Percentiles rank a stretch among this genome's conserved stretches.
Evolutionary conservation across 306 rosid genomes (phyloP).

Genomic region (Cicer judaicum): DNA sequence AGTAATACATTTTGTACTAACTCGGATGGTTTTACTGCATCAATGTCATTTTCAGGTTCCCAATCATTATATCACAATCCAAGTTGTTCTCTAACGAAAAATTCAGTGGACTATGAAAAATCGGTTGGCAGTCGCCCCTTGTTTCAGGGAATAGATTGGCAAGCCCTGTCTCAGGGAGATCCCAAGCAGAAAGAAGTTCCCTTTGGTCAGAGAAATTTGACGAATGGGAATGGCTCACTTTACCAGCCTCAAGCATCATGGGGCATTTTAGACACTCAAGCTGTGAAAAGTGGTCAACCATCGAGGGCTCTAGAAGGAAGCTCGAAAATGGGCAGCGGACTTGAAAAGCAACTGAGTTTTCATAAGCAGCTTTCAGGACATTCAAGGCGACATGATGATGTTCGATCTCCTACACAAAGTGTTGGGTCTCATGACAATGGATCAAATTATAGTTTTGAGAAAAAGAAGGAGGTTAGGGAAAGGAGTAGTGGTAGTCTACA

Average conservation of each 20-base stretch:
- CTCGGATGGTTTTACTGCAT: constrained; percentile 93
- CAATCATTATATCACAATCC: constrained; percentile 94
- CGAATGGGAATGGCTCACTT: constrained; percentile 68
- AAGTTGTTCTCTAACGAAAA: constrained; percentile 92
- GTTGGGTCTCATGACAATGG: constrained; percentile 93
- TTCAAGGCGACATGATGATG: constrained; percentile 77
- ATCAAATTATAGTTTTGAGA: constrained; percentile 76
- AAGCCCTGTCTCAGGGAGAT: constrained; percentile 79
- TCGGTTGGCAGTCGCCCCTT: constrained; percentile 95
- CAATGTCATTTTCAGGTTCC: constrained; percentile 94
- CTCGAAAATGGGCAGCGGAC: constrained; percentile 66
- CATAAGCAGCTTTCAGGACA: constrained; percentile 81
- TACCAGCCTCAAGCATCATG: constrained; percentile 72
- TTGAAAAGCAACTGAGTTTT: constrained; percentile 90
- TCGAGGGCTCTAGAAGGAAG: constrained; percentile 75
- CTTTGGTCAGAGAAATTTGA: constrained; percentile 57
- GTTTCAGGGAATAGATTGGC: constrained; percentile 94
- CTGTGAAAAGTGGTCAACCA: constrained; percentile 70
- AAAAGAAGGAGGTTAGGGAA: constrained; percentile 68
- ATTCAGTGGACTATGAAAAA: constrained; percentile 84
- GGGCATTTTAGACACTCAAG: constrained; percentile 69
- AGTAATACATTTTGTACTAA: constrained; percentile 71
- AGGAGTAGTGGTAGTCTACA: constrained; percentile 73
- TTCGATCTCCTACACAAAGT: constrained; percentile 81
- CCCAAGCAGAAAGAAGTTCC: constrained; percentile 77